Percentiles rank a stretch among this genome's conserved stretches.
These are phyloP conservation scores for Vanderwaltozyma tropicalis DNA, from an alignment of 805 yeast genomes.

Conservation along the genomic window DNA sequence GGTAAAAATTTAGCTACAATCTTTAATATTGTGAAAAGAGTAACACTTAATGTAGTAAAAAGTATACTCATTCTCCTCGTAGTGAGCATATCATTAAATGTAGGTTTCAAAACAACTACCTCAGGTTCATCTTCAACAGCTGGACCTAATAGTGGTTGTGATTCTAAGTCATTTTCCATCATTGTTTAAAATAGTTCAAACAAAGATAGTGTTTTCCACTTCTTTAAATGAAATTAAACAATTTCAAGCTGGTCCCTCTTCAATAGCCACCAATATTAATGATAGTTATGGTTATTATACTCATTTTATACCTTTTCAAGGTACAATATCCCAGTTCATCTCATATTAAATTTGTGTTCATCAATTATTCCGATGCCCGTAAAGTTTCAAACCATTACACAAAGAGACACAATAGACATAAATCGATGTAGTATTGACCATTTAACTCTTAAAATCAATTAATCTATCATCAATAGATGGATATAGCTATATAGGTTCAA, in stretches of 20 bases:
- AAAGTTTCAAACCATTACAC: too few relatives aligned
- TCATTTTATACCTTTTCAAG: too few relatives aligned
- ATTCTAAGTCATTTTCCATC: constrained; percentile 10
- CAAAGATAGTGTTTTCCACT: neutral
- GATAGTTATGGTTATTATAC: too few relatives aligned
- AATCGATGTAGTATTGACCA: too few relatives aligned
- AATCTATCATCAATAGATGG: too few relatives aligned
- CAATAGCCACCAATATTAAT: too few relatives aligned
- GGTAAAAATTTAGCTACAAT: constrained; percentile 4
- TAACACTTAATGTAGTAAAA: neutral
- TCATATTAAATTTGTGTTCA: too few relatives aligned
- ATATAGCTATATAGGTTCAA: too few relatives aligned
- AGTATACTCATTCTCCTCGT: neutral
- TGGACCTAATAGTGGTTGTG: constrained; percentile 11
- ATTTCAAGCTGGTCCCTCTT: neutral
- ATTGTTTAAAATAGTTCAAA: neutral
- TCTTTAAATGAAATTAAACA: neutral
- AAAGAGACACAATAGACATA: too few relatives aligned
- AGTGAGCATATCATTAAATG: neutral
- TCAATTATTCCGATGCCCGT: too few relatives aligned
- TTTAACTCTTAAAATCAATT: too few relatives aligned
- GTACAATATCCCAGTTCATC: too few relatives aligned
- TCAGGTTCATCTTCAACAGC: neutral
- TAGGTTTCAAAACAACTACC: neutral
- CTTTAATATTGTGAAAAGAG: neutral